Percentiles rank a stretch among this genome's conserved stretches.
Conservation (phyloP, 768 basidiomycete genomes). For the Pholiota molesta region DNA sequence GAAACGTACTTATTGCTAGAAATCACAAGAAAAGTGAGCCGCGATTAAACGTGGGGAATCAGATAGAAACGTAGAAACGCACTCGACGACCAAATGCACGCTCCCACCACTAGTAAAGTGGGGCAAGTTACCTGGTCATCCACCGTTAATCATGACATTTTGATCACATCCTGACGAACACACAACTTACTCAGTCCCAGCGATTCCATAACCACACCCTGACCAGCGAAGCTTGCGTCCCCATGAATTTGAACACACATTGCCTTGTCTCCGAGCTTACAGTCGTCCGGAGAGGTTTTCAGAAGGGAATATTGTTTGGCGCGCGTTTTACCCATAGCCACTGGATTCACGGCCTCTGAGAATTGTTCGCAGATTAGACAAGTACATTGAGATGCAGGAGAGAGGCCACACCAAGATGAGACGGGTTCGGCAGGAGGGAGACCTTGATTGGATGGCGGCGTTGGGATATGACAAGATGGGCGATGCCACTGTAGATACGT, state of each 20-base stretch:
- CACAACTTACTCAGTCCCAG: conserved; percentile 72
- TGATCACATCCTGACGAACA: background rate
- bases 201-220: conserved; percentile 88
- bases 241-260: conserved; percentile 93
- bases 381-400: background rate
- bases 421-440: conserved; percentile 80
- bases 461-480: conserved; percentile 61
- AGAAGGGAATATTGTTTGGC: conserved; percentile 88
- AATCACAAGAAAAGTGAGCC: background rate
- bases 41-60: background rate
- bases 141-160: background rate
- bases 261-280: conserved; percentile 65
- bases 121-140: conserved; percentile 72
- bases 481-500: conserved; percentile 53
- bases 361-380: background rate
- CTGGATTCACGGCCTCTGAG: conserved; percentile 83
- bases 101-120: conserved; percentile 92
- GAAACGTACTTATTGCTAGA: conserved; percentile 58
- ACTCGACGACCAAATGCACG: conserved; percentile 92
- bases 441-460: conserved; percentile 61
- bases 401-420: conserved; percentile 61
- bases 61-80: conserved; percentile 39
- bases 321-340: conserved; percentile 87
- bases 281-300: conserved; percentile 59
- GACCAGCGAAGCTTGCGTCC: conserved; percentile 90